A percentile compares a stretch with the other conserved stretches of the same genome.
These are phyloP conservation scores for Jatropha multifida DNA, from an alignment of 441 rosid species.

Conservation along the genomic window DNA sequence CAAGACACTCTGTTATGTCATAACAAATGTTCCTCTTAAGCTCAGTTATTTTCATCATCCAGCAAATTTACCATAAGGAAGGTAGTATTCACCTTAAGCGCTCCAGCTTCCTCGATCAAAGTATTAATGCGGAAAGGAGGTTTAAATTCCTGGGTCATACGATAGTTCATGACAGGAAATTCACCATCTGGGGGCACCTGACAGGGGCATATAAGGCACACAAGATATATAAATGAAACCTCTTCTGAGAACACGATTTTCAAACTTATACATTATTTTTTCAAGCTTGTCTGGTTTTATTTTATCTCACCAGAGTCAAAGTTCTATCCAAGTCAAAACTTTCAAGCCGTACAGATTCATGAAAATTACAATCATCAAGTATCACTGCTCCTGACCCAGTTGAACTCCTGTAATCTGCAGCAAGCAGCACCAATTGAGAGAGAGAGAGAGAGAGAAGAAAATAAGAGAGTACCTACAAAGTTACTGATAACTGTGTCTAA, in stretches of 20 bases:
- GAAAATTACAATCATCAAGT: slow-evolving; percentile 98
- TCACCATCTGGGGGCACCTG: slow-evolving; percentile 99
- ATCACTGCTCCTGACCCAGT: slow-evolving; percentile 79
- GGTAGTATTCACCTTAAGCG: slow-evolving; percentile 57
- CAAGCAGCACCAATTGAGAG: slow-evolving; percentile 16
- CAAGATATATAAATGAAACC: slow-evolving; percentile 4
- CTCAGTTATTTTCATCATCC: slow-evolving; percentile 6
- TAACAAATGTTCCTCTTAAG: not conserved
- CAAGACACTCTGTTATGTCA: not conserved
- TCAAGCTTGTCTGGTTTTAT: not conserved
- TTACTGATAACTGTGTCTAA: not conserved
- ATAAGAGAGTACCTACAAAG: not conserved
- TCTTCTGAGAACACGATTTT: slow-evolving; percentile 20
- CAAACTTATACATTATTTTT: not conserved
- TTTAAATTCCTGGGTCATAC: slow-evolving; percentile 99
- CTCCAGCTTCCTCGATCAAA: slow-evolving; percentile 95
- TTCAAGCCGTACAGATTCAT: slow-evolving; percentile 97
- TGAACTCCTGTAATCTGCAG: slow-evolving; percentile 87
- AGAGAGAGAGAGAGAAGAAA: slow-evolving; percentile 7
- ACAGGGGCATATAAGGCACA: slow-evolving; percentile 20
- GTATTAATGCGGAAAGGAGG: slow-evolving; percentile 95
- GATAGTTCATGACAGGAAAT: slow-evolving; percentile 99
- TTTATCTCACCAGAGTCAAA: slow-evolving; percentile 75
- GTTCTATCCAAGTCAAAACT: slow-evolving; percentile 90
- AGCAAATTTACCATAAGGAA: slow-evolving; percentile 11